Base-by-base conservation (phyloP, 2,329 filamentous ascomycete genomes). In the Cyphellophora europaea region DNA sequence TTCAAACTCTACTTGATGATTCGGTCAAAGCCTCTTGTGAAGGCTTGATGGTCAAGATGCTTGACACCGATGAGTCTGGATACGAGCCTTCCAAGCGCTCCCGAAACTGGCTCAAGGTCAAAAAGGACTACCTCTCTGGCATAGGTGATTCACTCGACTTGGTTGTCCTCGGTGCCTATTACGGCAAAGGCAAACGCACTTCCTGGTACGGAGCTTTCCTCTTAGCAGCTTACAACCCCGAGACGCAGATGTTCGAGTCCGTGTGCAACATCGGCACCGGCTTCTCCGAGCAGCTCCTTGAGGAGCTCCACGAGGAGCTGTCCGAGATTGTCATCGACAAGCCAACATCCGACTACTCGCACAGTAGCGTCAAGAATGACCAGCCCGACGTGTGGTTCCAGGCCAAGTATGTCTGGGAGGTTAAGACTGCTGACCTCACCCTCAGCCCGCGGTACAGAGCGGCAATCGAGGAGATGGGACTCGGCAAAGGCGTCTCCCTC, bases 351-450 rank as follows among this genome's bases (percentile, higher is more conserved):
- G 98, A 94, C 59, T 98, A 96, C 61, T 71, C 77, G 1, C 91
- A 98, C 58, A 87, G 82, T 3, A 65, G 71, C 0, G 85, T 84
- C 33, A 77, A 78, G 32, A 89, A 93, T 61, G 87, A 96, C 56
- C 91, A 98, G 57, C 91, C 91, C 2, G 91, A 98, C 57, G 87
- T 98, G 23, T 98, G 91, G 91, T 91, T 98, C 56, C 91, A 98
- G 67, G 85, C 91, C 11, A 77, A 79, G 27, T 80, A 82, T 51
- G 91, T 98, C 2, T 98, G 91, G 91, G 91, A 98, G 62, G 88
- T 98, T 49, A 93, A 89, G 67, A 93, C 89, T 10, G 91, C 91
- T 1, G 91, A 98, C 66, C 61, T 98, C 50, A 96, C 91, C 2
- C 72, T 98, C 14, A 89, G 82, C 48, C 91, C 91, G 16, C 71